Conservation (phyloP, 2,329 filamentous ascomycete genomes). For the Cladosporium sp. region DNA sequence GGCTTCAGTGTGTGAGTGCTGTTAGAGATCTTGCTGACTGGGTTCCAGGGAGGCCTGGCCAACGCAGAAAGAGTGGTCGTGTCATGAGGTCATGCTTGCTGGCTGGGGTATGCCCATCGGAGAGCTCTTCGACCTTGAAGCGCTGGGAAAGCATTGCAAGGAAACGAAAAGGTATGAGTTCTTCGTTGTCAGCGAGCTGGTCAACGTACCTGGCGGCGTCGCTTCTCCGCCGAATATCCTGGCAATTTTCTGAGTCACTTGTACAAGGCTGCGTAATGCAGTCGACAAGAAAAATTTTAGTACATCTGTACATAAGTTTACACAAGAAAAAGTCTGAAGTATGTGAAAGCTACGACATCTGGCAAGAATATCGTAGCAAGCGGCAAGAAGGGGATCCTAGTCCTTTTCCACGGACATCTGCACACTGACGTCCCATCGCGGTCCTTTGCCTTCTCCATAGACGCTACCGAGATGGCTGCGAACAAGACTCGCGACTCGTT, state of each 20-base stretch:
- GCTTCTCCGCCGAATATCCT: constrained; percentile 29
- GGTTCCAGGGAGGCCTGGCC: constrained; percentile 38
- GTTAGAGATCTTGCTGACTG: neutral
- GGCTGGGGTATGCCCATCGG: constrained; percentile 35
- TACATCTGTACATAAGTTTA: constrained; percentile 13
- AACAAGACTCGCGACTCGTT: constrained; percentile 75
- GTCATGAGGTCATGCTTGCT: constrained; percentile 50
- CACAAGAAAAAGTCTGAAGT: constrained; percentile 7
- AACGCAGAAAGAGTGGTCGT: constrained; percentile 38
- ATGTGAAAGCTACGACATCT: neutral
- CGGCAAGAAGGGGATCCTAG: constrained; percentile 12
- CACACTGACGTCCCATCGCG: constrained; percentile 91
- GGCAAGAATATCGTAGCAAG: neutral
- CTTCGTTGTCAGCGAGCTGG: constrained; percentile 29
- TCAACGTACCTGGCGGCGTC: constrained; percentile 27
- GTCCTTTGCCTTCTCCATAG: constrained; percentile 75
- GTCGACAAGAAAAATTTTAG: neutral
- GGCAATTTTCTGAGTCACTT: constrained; percentile 23
- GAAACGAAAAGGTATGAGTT: constrained; percentile 35
- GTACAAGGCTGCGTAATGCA: neutral
- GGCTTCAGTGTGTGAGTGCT: neutral
- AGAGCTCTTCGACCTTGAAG: constrained; percentile 42
- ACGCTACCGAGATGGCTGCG: constrained; percentile 84
- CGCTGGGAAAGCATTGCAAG: constrained; percentile 35
- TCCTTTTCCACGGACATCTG: constrained; percentile 66